Conservation (phyloP, 2,329 filamentous ascomycete species). For the Botrytis galanthina region DNA sequence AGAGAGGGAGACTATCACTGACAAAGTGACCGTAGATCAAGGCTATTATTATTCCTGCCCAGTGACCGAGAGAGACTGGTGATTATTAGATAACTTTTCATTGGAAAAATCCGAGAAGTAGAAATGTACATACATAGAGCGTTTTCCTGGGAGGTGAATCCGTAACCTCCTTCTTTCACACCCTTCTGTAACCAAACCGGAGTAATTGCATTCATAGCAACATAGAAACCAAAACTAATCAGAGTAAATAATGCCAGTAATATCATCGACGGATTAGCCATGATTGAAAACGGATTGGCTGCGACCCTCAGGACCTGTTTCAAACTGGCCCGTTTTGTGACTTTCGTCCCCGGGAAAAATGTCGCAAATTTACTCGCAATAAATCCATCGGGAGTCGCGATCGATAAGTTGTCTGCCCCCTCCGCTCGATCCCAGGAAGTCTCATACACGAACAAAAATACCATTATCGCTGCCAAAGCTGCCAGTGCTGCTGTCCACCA, state of each 20-base stretch:
- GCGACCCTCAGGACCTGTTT: conserved; percentile 23
- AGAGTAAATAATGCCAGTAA: conserved; percentile 40
- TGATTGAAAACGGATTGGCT: conserved; percentile 34
- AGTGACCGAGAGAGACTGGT: conserved; percentile 43
- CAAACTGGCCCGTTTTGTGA: conserved; percentile 16
- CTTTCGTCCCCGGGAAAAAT: conserved; percentile 24
- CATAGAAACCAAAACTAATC: conserved; percentile 30
- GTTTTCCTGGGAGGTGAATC: conserved; percentile 43
- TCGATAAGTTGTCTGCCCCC: conserved; percentile 26
- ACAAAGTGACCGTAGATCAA: conserved; percentile 41
- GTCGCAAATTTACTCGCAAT: conserved; percentile 25
- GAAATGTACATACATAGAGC: conserved; percentile 32
- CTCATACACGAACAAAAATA: conserved; percentile 43
- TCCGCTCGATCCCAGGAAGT: conserved; percentile 40
- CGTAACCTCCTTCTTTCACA: conserved; percentile 42
- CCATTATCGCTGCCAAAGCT: conserved; percentile 38
- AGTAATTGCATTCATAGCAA: conserved; percentile 29
- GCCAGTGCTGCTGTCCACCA: conserved; percentile 44
- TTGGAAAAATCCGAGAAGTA: neutral
- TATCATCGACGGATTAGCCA: conserved; percentile 40
- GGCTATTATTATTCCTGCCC: conserved; percentile 42
- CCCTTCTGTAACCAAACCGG: conserved; percentile 42
- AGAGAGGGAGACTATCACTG: conserved; percentile 43
- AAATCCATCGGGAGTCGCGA: conserved; percentile 27
- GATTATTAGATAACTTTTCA: neutral